These are phyloP conservation scores for Coemansia sp. DNA, from an alignment of 192 early-diverging fungal species.

Conservation along the genomic window DNA sequence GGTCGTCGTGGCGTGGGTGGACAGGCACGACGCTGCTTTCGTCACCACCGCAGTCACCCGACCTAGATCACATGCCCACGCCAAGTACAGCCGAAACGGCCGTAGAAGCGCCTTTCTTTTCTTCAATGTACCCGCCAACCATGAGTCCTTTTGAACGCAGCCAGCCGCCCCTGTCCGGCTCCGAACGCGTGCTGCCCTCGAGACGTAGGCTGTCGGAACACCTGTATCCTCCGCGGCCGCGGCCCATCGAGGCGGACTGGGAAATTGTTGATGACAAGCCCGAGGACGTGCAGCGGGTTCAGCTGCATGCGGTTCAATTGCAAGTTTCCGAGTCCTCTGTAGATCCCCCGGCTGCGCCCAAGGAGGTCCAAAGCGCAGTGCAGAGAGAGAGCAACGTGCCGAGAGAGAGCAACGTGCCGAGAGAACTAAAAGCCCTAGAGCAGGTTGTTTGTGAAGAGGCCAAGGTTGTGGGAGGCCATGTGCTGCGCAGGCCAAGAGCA, in stretches of 20 bases:
- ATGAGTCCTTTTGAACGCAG: conserved; percentile 5
- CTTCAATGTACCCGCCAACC: conserved; percentile 28
- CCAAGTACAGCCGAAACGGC: conserved; percentile 5
- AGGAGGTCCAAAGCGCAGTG: background rate
- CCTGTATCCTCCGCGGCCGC: conserved; percentile 37
- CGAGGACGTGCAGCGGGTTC: conserved; percentile 1
- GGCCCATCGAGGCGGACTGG: conserved; percentile 43
- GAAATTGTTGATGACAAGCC: conserved; percentile 31
- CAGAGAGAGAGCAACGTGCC: background rate
- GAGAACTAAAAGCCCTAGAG: background rate
- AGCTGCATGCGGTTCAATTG: conserved; percentile 5
- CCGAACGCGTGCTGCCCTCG: conserved; percentile 5
- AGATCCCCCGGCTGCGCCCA: no score
- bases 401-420: background rate
- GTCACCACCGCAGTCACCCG: conserved; percentile 25
- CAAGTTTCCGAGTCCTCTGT: no score
- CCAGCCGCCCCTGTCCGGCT: background rate
- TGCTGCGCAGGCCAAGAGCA: conserved; percentile 3
- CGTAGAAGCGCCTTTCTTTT: background rate
- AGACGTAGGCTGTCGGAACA: conserved; percentile 7
- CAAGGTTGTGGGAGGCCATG: conserved; percentile 5
- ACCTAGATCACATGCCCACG: background rate
- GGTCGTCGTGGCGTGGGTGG: conserved; percentile 54
- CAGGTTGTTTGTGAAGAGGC: background rate
- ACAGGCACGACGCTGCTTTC: conserved; percentile 8